Conservation (phyloP, 257 asterid genomes). For the Paraleonurus japonicus region DNA sequence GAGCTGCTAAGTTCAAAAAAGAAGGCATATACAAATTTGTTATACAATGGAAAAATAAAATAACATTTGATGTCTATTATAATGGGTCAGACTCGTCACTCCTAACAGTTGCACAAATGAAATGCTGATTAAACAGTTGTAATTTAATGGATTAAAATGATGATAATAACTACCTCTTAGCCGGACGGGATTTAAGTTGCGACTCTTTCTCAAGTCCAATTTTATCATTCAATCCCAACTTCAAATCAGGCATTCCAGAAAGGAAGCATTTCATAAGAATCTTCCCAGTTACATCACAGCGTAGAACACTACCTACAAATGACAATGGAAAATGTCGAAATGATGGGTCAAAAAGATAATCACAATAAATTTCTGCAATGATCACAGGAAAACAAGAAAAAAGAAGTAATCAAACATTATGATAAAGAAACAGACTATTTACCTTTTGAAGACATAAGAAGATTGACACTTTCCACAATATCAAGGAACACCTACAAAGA, state of each 20-base stretch:
- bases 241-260: slow-evolving; percentile 99
- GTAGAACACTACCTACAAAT: slow-evolving; percentile 82
- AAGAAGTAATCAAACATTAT: background rate
- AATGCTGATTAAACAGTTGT: slow-evolving; percentile 1
- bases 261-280: slow-evolving; percentile 98
- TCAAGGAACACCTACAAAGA: slow-evolving; percentile 84
- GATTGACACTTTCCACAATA: slow-evolving; percentile 98
- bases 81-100: background rate
- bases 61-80: background rate
- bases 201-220: slow-evolving; percentile 99
- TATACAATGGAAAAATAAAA: background rate
- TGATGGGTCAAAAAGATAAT: background rate
- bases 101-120: background rate
- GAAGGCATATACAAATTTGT: background rate
- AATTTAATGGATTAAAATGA: slow-evolving; percentile 19
- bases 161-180: slow-evolving; percentile 66
- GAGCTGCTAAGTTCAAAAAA: slow-evolving; percentile 2
- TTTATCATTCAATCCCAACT: slow-evolving; percentile 98
- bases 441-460: slow-evolving; percentile 99
- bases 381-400: slow-evolving; percentile 20
- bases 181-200: slow-evolving; percentile 92
- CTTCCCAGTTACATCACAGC: slow-evolving; percentile 98
- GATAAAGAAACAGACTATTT: slow-evolving; percentile 1
- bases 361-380: slow-evolving; percentile 6
- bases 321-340: slow-evolving; percentile 17